These are phyloP conservation scores for Phlebiopsis gigantea DNA, from an alignment of 768 basidiomycete genomes.

Conservation along the genomic window DNA sequence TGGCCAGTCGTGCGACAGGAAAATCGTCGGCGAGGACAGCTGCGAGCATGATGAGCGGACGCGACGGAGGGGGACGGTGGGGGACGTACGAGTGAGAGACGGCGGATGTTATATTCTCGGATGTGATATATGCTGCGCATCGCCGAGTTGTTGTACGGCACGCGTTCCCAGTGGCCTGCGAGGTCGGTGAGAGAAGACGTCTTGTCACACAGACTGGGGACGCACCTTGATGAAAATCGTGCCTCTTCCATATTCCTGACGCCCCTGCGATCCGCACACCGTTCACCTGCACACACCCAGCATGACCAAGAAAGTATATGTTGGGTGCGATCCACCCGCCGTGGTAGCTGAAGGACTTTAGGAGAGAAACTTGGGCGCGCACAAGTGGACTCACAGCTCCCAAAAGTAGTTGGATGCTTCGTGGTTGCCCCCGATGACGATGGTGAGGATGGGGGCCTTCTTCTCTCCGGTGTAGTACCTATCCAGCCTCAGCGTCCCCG, in stretches of 20 bases:
- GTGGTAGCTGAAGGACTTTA: conserved; percentile 59
- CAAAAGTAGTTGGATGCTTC: conserved; percentile 96
- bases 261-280: conserved; percentile 86
- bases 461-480: conserved; percentile 87
- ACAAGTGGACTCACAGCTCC: conserved; percentile 62
- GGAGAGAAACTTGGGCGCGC: conserved; percentile 4
- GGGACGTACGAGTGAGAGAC: conserved; percentile 61
- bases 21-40: conserved; percentile 64
- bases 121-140: conserved; percentile 89
- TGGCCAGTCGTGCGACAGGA: conserved; percentile 98
- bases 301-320: conserved; percentile 92
- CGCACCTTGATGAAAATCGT: conserved; percentile 68
- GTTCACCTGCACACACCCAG: conserved; percentile 84
- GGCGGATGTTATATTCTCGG: conserved; percentile 77
- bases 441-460: conserved; percentile 79
- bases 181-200: not conserved
- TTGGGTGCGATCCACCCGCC: conserved; percentile 97
- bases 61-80: not conserved
- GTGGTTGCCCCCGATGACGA: conserved; percentile 97
- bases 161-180: conserved; percentile 70
- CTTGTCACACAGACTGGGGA: not conserved
- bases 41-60: conserved; percentile 12
- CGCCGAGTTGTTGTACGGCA: conserved; percentile 71
- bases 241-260: conserved; percentile 84
- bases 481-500: not conserved